Conservation (phyloP, 2,329 filamentous ascomycete species). For the Calonectria montana region DNA sequence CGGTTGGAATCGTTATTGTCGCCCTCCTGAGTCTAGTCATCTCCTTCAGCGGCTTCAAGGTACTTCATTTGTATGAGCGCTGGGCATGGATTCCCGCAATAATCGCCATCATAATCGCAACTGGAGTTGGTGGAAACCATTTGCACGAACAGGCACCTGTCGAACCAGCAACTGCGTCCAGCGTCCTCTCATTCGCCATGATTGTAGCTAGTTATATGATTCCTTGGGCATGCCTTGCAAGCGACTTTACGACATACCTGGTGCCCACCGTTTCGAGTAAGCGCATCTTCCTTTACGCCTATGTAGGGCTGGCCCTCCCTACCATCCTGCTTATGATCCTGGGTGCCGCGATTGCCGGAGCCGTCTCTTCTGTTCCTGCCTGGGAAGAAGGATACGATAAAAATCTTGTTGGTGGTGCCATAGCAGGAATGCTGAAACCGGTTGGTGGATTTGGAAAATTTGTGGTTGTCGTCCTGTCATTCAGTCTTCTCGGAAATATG, state of each 20-base stretch:
- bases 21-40: conserved; percentile 57
- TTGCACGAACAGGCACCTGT: conserved; percentile 49
- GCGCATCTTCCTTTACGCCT: conserved; percentile 60
- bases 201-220: conserved; percentile 68
- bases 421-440: conserved; percentile 16
- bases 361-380: not conserved
- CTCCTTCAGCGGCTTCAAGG: conserved; percentile 59
- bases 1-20: conserved; percentile 61
- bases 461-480: conserved; percentile 46
- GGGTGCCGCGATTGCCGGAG: conserved; percentile 16
- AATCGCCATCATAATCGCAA: conserved; percentile 53
- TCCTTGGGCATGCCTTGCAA: conserved; percentile 60
- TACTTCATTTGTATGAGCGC: conserved; percentile 58
- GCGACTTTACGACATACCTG: conserved; percentile 56
- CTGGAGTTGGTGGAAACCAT: conserved; percentile 52
- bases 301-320: conserved; percentile 53
- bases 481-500: conserved; percentile 49
- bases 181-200: conserved; percentile 61
- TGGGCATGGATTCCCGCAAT: conserved; percentile 60
- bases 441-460: conserved; percentile 34
- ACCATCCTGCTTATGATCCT: conserved; percentile 22
- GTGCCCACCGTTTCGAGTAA: conserved; percentile 52
- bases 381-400: conserved; percentile 14
- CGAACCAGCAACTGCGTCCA: conserved; percentile 37
- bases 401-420: conserved; percentile 8